Evolutionary conservation across 2,329 filamentous ascomycete species (phyloP).

Genomic region (Cladosporium sphaerospermum): DNA sequence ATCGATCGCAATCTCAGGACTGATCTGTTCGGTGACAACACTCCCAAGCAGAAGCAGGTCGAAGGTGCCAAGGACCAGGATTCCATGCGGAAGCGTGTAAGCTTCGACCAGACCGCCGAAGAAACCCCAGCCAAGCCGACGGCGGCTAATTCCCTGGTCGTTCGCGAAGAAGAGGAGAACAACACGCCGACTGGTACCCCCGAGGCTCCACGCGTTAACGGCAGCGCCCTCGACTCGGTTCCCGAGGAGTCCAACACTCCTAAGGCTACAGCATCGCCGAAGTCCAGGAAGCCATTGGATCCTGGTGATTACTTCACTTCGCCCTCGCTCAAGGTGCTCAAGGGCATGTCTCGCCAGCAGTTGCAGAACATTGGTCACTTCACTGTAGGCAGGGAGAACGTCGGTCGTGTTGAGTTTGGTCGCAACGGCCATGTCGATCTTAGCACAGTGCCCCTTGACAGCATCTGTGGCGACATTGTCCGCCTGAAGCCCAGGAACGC

Average conservation of each 20-base stretch:
- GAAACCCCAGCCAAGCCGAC: conserved; percentile 29
- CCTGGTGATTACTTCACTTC: conserved; percentile 83
- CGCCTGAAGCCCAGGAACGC: conserved; percentile 69
- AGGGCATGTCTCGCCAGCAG: conserved; percentile 72
- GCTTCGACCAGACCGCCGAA: conserved; percentile 65
- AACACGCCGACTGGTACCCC: conserved; percentile 9
- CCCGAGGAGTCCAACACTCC: conserved; percentile 7
- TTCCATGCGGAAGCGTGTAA: conserved; percentile 70
- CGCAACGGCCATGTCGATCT: conserved; percentile 62
- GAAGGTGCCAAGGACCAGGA: conserved; percentile 27
- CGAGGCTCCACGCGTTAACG: conserved; percentile 36
- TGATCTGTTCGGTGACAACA: conserved; percentile 47
- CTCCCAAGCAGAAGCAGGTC: conserved; percentile 14
- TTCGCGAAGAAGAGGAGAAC: conserved; percentile 35
- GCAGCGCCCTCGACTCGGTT: conserved; percentile 5
- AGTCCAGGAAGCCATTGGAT: conserved; percentile 28
- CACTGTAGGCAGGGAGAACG: conserved; percentile 72
- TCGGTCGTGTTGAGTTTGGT: conserved; percentile 77
- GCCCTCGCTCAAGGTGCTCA: conserved; percentile 67
- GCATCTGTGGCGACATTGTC: conserved; percentile 72
- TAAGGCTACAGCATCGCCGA: conserved; percentile 33
- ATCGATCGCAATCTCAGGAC: conserved; percentile 83
- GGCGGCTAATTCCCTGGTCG: conserved; percentile 43
- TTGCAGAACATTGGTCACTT: conserved; percentile 68
- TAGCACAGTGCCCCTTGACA: conserved; percentile 68